Percentiles rank a stretch among this genome's conserved stretches.
These are phyloP conservation scores for Fusarium odoratissimum DNA, from an alignment of 2,329 filamentous ascomycete species.

Conservation along the genomic window DNA sequence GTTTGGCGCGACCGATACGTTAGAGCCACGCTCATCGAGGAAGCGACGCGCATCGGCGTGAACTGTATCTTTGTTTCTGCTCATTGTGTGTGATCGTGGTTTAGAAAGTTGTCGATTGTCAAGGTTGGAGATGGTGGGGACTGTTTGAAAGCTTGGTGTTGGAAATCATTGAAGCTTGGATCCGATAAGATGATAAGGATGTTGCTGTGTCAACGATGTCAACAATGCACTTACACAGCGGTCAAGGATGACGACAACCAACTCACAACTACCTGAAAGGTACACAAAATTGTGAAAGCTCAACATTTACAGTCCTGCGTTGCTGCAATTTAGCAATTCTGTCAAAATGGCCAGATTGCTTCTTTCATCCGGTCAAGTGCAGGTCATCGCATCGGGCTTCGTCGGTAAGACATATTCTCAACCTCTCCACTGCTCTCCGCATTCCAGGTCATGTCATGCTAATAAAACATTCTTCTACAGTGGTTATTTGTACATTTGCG, in stretches of 20 bases:
- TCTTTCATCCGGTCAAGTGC: conserved; percentile 77
- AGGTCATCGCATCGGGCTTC: conserved; percentile 70
- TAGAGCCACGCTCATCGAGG: conserved; percentile 90
- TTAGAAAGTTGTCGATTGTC: conserved; percentile 11
- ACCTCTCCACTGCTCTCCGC: conserved; percentile 19
- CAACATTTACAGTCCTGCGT: background rate
- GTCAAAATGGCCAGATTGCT: conserved; percentile 59
- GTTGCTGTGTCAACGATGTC: conserved; percentile 57
- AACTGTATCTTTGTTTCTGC: conserved; percentile 64
- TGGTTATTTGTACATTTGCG: conserved; percentile 81
- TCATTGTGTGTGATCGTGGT: conserved; percentile 43
- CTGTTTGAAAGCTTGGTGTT: conserved; percentile 29
- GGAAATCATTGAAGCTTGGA: conserved; percentile 30
- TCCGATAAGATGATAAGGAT: conserved; percentile 52
- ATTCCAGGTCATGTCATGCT: conserved; percentile 32
- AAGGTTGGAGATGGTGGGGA: conserved; percentile 25
- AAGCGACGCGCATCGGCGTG: conserved; percentile 84
- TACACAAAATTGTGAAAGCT: background rate
- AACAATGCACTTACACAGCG: conserved; percentile 30
- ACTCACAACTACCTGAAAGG: background rate
- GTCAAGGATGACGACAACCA: conserved; percentile 34
- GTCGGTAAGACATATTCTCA: conserved; percentile 65
- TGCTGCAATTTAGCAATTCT: background rate
- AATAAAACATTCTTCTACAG: conserved; percentile 51
- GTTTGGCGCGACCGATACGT: conserved; percentile 79